Percentiles rank a stretch among this genome's conserved stretches.
Evolutionary conservation across 257 asterid genomes (phyloP).

Genomic region (Galeopsis tetrahit): DNA sequence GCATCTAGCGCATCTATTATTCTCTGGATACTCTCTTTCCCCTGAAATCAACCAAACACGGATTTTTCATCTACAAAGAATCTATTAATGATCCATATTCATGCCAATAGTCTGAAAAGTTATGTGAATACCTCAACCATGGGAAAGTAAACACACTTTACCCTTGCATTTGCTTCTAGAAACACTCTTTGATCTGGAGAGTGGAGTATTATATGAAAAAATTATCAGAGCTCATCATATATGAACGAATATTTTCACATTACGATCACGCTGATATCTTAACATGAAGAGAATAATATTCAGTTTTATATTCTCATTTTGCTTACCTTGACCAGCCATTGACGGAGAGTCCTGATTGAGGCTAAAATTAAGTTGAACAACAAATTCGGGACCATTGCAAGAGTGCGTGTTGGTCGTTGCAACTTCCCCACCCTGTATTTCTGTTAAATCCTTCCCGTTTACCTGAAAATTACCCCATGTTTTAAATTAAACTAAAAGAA

Average conservation of each 20-base stretch:
- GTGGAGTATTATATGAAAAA: conserved; percentile 27
- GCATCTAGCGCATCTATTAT: conserved; percentile 50
- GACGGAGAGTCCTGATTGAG: conserved; percentile 35
- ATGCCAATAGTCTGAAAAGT: conserved; percentile 21
- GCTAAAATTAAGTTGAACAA: conserved; percentile 51
- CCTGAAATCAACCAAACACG: conserved; percentile 50
- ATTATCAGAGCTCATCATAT: conserved; percentile 7
- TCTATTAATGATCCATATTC: background rate
- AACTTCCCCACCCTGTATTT: conserved; percentile 64
- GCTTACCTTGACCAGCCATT: conserved; percentile 45
- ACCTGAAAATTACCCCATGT: conserved; percentile 51
- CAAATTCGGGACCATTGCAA: conserved; percentile 65
- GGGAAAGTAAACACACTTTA: conserved; percentile 76
- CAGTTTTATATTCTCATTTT: background rate
- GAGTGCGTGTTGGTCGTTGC: conserved; percentile 66
- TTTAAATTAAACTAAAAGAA: too few relatives aligned
- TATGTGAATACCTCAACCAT: conserved; percentile 46
- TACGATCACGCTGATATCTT: background rate
- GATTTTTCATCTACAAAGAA: conserved; percentile 21
- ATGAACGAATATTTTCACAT: conserved; percentile 4
- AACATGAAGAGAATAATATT: background rate
- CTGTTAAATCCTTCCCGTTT: conserved; percentile 61
- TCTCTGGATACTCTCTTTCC: conserved; percentile 58
- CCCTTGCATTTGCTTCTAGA: conserved; percentile 70
- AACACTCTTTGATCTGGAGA: conserved; percentile 44